Evolutionary conservation across 2,329 filamentous ascomycete genomes (phyloP), one percentile per base, ranked within the genome.

Genomic region (Chalaropsis thielavioides): DNA sequence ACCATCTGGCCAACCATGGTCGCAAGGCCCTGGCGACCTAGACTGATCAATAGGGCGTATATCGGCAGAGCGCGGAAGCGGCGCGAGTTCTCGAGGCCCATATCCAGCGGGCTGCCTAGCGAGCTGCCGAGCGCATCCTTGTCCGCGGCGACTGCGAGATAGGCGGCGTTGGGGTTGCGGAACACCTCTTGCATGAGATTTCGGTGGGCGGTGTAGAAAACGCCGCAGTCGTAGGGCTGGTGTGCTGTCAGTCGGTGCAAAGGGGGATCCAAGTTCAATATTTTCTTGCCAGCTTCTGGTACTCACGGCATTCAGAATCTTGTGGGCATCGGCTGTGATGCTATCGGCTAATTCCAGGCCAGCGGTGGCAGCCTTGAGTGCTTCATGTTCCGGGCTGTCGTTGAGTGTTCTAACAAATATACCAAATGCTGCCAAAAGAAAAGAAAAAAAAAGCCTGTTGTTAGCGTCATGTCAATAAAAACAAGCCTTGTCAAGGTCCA

Each of bases 61-160:
- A 90, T 88, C 0, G 92, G 92, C n/a, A 96, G 78, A 0, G 92
- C 92, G 63, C 92, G 84, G 77, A 96, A 95, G 5, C 92, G 86
- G 46, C 92, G 84, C 1, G 91, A 96, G 75, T 96, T 96, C 71
- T 96, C 92, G 22, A 96, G 78, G 22, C 91, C 90, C 65, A 94
- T 83, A 74, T 96, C 92, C 17, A 95, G 77, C 0, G 92, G 92
- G 2, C 88, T 92, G n/a, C 86, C 92, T 17, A 95, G 77, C 0
- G 92, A 92, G 2, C 88, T 92, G n/a, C 86, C 84, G 68, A 94
- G 87, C 71, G 61, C 71, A 17, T 58, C 54, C n/a, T 31, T 58
- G 31, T 35, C 31, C 2, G 71, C 70, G 17, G 74, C 73, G 22
- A 74, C 73, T 8, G 76, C 75, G 58, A 96, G 82, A 72, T 96